A percentile compares a stretch with the other conserved stretches of the same genome.
Evolutionary conservation across 73 alveolate species (phyloP).

Genomic region (Symbiodinium pilosum): DNA sequence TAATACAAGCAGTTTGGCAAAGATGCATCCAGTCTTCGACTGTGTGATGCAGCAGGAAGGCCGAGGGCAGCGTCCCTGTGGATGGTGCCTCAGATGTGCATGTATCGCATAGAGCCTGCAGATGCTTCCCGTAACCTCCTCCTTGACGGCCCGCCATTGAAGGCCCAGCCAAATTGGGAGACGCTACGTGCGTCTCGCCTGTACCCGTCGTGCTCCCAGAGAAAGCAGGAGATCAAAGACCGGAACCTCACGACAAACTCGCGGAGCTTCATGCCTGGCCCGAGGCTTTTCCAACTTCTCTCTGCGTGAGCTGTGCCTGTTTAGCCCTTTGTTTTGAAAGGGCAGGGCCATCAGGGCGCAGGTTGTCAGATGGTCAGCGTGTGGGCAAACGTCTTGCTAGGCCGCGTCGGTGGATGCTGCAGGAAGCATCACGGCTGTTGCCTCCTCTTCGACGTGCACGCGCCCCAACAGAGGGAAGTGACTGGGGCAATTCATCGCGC

Average conservation of each 20-base stretch:
- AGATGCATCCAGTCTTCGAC: too few relatives aligned
- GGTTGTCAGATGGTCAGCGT: too few relatives aligned
- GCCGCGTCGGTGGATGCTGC: conserved; percentile 84
- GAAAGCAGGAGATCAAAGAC: not conserved
- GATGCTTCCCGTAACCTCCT: not conserved
- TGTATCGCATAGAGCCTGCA: not conserved
- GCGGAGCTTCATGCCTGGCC: not conserved
- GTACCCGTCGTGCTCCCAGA: conserved; percentile 28
- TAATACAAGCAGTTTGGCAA: too few relatives aligned
- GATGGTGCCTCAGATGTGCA: not conserved
- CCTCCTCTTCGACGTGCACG: conserved; percentile 48
- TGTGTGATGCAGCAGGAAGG: too few relatives aligned
- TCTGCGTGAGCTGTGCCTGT: not conserved
- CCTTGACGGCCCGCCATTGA: too few relatives aligned
- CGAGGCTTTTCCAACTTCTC: not conserved
- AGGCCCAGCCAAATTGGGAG: conserved; percentile 80
- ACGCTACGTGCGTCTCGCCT: conserved; percentile 52
- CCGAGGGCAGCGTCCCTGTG: not conserved
- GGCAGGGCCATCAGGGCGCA: too few relatives aligned
- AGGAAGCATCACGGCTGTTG: conserved; percentile 28
- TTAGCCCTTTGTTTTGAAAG: too few relatives aligned
- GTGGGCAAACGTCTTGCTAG: too few relatives aligned
- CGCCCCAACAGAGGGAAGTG: not conserved
- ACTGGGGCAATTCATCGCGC: too few relatives aligned
- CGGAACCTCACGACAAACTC: not conserved